Base-by-base conservation (phyloP, 1,139 yeast species). In the Candida smagusa region DNA sequence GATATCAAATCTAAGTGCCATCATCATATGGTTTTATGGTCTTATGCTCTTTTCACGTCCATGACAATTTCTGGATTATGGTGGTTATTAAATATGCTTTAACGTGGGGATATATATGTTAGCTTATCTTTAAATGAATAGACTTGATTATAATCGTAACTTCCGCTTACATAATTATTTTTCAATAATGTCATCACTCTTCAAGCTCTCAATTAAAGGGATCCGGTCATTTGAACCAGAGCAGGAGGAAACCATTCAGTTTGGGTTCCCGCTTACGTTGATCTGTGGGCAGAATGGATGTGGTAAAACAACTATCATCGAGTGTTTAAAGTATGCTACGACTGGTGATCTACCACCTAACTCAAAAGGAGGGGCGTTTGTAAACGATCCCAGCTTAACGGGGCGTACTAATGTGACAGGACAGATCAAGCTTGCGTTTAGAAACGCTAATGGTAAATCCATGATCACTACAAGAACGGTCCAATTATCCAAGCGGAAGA, bases 271-370 rank as follows among this genome's bases (percentile, higher is more conserved):
- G 0, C 63, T 94, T 52, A 94, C 98, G 0, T 69, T 94, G 39
- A 92, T 94, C 41, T 96, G 95, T 35, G 99, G 99, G 0, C 88
- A 86, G 43, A 94, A 94, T 63, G 99, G 98, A 30, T 84, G 96
- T 28, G 99, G 99, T n/a, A 94, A 94, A 58, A 94, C 99, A 44
- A 90, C 98, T 1, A 83, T 94, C 38, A 94, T 94, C 44, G 99
- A 94, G 59, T 89, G 97, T 56, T 68, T 94, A 43, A 81, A 89
- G 54, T 92, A 90, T 58, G 94, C 95, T 13, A 87, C 98, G 9
- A 92, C 98, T 0, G 98, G 98, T 5, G 94, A 85, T 53, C 65
- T 90, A 44, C 99, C 99, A 0, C 98, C 98, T 2, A 90, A 90
- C 54, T 82, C 94, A 34, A 89, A 87, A 58, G 96, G 96, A 36